Conservation (phyloP, 306 rosid species). For the Cucurbita moschata region DNA sequence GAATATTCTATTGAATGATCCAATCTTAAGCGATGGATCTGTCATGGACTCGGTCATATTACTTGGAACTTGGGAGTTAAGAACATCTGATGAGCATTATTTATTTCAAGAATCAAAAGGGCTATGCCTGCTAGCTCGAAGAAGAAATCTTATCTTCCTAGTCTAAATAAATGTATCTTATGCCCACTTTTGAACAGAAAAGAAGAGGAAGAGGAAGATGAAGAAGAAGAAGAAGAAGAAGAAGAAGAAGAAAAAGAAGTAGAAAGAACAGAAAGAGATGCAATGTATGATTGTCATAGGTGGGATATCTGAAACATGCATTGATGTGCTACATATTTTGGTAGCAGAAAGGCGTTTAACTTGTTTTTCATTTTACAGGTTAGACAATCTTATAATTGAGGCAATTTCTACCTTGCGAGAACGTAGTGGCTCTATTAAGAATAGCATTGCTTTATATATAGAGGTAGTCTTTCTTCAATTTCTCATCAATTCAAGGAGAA, state of each 20-base stretch:
- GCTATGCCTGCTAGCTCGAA: neutral
- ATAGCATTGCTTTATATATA: slow-evolving; percentile 64
- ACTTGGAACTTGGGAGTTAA: neutral
- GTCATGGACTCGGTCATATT: neutral
- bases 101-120: neutral
- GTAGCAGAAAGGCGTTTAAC: neutral
- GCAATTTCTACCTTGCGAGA: slow-evolving; percentile 68
- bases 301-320: neutral
- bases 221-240: neutral
- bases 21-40: neutral
- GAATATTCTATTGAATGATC: neutral
- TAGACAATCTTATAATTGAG: slow-evolving; percentile 81
- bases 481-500: neutral
- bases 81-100: neutral
- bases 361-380: slow-evolving; percentile 26
- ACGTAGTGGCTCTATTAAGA: slow-evolving; percentile 78
- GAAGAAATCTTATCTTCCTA: neutral
- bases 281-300: neutral
- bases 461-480: slow-evolving; percentile 39
- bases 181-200: neutral
- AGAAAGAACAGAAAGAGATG: neutral
- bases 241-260: neutral
- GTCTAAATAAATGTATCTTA: neutral
- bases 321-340: neutral
- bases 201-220: neutral